phyloP scores from a whole-genome alignment of 2,329 filamentous ascomycete genomes.

The Colletotrichum filicis region DNA sequence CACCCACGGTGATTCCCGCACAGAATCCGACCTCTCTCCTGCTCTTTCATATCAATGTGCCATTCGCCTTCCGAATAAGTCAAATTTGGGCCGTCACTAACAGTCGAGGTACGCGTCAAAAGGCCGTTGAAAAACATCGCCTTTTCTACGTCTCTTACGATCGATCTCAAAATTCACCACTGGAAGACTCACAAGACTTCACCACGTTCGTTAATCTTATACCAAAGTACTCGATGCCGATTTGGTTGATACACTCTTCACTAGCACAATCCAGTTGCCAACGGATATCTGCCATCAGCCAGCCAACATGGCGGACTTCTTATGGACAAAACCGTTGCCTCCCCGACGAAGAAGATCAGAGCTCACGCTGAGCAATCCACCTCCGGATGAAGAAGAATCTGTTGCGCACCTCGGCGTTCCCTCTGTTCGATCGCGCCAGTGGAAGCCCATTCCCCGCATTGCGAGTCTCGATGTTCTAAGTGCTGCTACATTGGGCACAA shows the following conservation, averaged over 20 bases:
- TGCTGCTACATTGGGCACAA: neutral
- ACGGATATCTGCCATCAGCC: neutral
- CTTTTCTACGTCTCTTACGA: neutral
- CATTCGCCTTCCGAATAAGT: neutral
- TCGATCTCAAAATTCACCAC: neutral
- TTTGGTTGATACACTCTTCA: neutral
- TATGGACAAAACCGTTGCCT: neutral
- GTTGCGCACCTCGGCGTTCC: neutral
- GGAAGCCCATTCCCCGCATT: constrained; percentile 10
- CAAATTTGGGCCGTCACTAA: neutral
- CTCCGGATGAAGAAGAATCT: neutral
- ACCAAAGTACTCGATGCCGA: neutral
- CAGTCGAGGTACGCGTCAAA: neutral
- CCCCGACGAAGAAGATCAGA: neutral
- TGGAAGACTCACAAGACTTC: too few species aligned
- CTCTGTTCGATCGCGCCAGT: neutral
- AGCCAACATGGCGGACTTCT: neutral
- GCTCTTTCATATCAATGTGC: neutral
- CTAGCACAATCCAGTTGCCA: neutral
- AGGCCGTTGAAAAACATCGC: neutral
- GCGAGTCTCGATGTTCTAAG: constrained; percentile 13
- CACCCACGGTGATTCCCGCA: neutral
- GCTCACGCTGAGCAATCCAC: neutral
- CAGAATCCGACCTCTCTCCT: neutral
- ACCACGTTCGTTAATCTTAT: neutral